Evolutionary conservation across 2,329 filamentous ascomycete species (phyloP).

Genomic region (Aureobasidium sp.): DNA sequence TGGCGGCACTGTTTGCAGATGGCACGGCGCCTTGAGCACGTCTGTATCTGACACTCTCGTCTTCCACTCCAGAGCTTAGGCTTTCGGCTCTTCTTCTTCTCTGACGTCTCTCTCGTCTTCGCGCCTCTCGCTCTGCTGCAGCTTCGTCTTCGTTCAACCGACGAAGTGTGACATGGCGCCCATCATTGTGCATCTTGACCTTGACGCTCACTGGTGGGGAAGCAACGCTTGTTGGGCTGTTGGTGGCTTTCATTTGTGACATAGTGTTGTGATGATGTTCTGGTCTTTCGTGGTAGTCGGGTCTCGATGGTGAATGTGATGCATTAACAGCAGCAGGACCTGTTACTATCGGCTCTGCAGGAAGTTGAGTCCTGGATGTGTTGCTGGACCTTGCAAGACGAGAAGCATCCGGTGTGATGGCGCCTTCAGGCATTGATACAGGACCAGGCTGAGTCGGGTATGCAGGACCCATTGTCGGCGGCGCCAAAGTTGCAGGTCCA

Average conservation of each 20-base stretch:
- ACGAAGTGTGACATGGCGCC: conserved; percentile 55
- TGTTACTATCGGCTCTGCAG: conserved; percentile 16
- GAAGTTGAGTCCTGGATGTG: conserved; percentile 13
- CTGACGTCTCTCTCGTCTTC: conserved; percentile 40
- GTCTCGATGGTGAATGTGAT: background rate
- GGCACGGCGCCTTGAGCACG: conserved; percentile 17
- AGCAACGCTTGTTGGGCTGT: conserved; percentile 21
- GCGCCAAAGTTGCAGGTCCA: background rate
- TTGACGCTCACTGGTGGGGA: conserved; percentile 58
- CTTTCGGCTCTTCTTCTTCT: conserved; percentile 25
- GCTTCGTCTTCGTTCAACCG: conserved; percentile 57
- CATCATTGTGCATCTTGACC: conserved; percentile 59
- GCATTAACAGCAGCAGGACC: conserved; percentile 14
- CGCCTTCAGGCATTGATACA: conserved; percentile 29
- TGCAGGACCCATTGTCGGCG: conserved; percentile 4
- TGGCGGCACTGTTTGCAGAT: conserved; percentile 12
- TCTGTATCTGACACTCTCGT: conserved; percentile 30
- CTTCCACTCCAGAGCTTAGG: conserved; percentile 33
- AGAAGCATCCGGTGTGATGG: conserved; percentile 15
- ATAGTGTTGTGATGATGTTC: conserved; percentile 27
- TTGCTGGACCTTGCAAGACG: conserved; percentile 12
- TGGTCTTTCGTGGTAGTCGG: conserved; percentile 24
- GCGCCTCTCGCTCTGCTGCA: conserved; percentile 51
- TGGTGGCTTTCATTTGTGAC: background rate
- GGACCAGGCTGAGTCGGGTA: conserved; percentile 24